phyloP scores from a whole-genome alignment of 2,329 filamentous ascomycete species.

The Aciculosporium take region DNA sequence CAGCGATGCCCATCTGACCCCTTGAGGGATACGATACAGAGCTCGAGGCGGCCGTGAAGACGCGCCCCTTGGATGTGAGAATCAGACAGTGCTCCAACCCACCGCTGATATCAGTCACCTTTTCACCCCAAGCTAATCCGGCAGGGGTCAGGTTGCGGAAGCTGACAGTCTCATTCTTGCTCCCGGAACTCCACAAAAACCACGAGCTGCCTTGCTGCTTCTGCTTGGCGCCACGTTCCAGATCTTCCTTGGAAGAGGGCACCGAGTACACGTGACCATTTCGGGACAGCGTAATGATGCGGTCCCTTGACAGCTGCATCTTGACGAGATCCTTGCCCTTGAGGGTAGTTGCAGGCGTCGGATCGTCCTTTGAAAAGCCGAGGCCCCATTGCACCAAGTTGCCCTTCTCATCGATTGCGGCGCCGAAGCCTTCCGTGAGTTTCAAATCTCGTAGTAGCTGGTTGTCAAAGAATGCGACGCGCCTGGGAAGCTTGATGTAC shows the following conservation, averaged over 20 bases:
- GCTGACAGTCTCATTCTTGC: constrained; percentile 36
- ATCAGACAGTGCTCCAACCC: constrained; percentile 80
- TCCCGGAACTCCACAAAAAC: constrained; percentile 51
- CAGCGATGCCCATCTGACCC: constrained; percentile 79
- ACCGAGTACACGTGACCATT: constrained; percentile 74
- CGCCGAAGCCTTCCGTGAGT: constrained; percentile 67
- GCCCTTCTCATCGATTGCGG: constrained; percentile 74
- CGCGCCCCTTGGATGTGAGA: constrained; percentile 67
- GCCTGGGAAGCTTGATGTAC: constrained; percentile 64
- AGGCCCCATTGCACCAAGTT: constrained; percentile 86
- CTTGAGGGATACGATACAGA: constrained; percentile 62
- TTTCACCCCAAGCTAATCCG: constrained; percentile 54
- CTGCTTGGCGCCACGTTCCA: constrained; percentile 46
- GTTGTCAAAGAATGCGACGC: constrained; percentile 72
- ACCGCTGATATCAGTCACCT: constrained; percentile 56
- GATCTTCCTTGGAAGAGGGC: constrained; percentile 60
- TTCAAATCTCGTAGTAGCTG: constrained; percentile 77
- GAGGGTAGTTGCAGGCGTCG: constrained; percentile 55
- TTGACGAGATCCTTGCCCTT: constrained; percentile 68
- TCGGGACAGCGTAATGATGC: constrained; percentile 64
- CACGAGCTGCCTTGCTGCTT: constrained; percentile 45
- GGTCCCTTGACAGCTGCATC: constrained; percentile 64
- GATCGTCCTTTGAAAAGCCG: constrained; percentile 52
- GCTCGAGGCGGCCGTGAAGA: constrained; percentile 79
- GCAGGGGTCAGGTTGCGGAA: constrained; percentile 59